Evolutionary conservation across 2,329 filamentous ascomycete species (phyloP).

Genomic region (Akanthomyces uredinophilus): DNA sequence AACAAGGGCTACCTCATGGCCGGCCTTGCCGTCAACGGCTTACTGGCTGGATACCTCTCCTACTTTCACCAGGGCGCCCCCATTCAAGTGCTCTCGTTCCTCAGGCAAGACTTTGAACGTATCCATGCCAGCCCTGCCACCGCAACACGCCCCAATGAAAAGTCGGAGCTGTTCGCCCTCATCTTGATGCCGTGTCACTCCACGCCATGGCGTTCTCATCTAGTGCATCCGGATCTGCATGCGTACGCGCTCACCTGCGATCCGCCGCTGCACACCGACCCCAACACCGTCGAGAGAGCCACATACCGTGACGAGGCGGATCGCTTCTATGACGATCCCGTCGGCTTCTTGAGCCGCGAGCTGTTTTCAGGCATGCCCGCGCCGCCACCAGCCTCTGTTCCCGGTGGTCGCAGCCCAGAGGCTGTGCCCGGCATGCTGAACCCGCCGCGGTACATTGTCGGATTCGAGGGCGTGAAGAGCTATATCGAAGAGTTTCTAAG

Average conservation of each 20-base stretch:
- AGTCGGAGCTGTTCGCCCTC: slow-evolving; percentile 56
- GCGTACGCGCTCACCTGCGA: slow-evolving; percentile 89
- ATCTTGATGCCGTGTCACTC: slow-evolving; percentile 96
- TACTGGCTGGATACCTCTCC: slow-evolving; percentile 69
- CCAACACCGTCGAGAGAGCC: slow-evolving; percentile 56
- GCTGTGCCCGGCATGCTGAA: slow-evolving; percentile 16
- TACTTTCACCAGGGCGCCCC: slow-evolving; percentile 76
- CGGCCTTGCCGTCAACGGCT: slow-evolving; percentile 60
- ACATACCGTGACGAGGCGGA: slow-evolving; percentile 85
- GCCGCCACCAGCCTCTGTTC: neutral
- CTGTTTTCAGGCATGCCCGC: slow-evolving; percentile 35
- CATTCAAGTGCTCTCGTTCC: slow-evolving; percentile 65
- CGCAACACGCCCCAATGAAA: slow-evolving; percentile 18
- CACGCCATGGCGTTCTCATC: slow-evolving; percentile 88
- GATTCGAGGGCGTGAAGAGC: slow-evolving; percentile 54
- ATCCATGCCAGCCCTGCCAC: slow-evolving; percentile 38
- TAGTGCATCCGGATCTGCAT: slow-evolving; percentile 67
- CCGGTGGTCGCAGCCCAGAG: slow-evolving; percentile 1
- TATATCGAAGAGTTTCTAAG: slow-evolving; percentile 42
- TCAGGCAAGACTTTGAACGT: slow-evolving; percentile 67
- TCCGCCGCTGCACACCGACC: slow-evolving; percentile 65
- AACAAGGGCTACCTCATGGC: slow-evolving; percentile 52
- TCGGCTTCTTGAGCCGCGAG: slow-evolving; percentile 50
- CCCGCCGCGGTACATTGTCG: slow-evolving; percentile 54
- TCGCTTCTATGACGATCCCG: slow-evolving; percentile 70